Evolutionary conservation across 768 basidiomycete species (phyloP).

Genomic region (Mycena belliarum): DNA sequence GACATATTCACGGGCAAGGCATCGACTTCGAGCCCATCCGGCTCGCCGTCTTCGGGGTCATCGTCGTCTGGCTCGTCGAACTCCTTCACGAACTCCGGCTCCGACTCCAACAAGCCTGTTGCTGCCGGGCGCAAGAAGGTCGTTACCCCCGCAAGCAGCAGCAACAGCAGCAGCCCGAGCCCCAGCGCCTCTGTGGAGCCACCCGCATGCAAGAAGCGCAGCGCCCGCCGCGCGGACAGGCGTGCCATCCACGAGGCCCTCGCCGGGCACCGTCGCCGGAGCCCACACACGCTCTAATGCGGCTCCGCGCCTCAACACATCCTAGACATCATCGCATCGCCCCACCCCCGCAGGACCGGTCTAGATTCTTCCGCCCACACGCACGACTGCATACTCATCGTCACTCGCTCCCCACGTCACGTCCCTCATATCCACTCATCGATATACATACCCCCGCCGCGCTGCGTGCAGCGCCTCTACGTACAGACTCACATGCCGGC

Average conservation of each 20-base stretch:
- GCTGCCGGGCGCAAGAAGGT: neutral
- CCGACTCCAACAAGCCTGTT: neutral
- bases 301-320: neutral
- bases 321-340: neutral
- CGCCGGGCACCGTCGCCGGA: neutral
- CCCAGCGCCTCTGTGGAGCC: neutral
- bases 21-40: neutral
- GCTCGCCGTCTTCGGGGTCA: neutral
- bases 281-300: neutral
- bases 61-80: neutral
- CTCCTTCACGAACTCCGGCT: neutral
- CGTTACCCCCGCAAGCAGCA: neutral
- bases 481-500: no score
- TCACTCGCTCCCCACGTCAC: no score
- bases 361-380: no score
- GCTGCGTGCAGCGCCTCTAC: no score
- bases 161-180: neutral
- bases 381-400: no score
- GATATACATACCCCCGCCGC: no score
- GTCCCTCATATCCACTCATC: no score
- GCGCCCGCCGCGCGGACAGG: constrained; percentile 3
- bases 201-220: constrained; percentile 7
- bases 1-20: constrained; percentile 40
- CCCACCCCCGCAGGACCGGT: no score
- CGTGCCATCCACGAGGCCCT: neutral